Evolutionary conservation across 2,329 filamentous ascomycete species (phyloP).

Genomic region (Neobulgaria alba): DNA sequence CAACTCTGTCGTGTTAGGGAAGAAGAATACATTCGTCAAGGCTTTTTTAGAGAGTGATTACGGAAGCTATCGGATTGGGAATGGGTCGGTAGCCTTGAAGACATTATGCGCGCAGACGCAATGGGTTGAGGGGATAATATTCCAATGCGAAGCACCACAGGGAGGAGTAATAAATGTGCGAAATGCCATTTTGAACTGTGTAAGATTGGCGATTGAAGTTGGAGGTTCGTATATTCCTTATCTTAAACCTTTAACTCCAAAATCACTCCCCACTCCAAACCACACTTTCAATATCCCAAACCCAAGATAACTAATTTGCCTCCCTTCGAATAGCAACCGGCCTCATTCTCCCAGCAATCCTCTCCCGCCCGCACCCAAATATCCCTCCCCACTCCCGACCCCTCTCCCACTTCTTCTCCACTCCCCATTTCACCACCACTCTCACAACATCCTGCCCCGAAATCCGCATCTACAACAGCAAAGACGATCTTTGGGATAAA

Average conservation of each 20-base stretch:
- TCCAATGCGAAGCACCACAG: conserved; percentile 35
- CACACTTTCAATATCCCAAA: too few species aligned
- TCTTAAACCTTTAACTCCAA: too few species aligned
- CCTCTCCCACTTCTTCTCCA: conserved; percentile 18
- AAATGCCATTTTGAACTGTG: conserved; percentile 36
- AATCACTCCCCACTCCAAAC: too few species aligned
- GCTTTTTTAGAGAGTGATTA: conserved; percentile 1
- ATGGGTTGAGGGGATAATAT: conserved; percentile 35
- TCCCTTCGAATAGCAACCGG: conserved; percentile 23
- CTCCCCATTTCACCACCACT: conserved; percentile 8
- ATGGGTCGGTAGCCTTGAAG: too few species aligned
- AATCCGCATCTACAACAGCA: conserved; percentile 7
- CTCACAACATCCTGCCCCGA: conserved; percentile 10
- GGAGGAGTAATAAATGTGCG: conserved; percentile 37
- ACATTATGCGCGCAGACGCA: conserved; percentile 30
- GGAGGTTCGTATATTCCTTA: conserved; percentile 33
- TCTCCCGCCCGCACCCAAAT: conserved; percentile 3
- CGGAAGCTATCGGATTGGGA: too few species aligned
- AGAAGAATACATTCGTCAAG: conserved; percentile 9
- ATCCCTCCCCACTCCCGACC: conserved; percentile 5
- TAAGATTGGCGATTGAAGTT: conserved; percentile 38
- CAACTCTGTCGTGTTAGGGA: not conserved
- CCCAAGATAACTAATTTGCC: not conserved
- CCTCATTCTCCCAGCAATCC: conserved; percentile 30
- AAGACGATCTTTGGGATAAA: conserved; percentile 12